Conservation (phyloP, 805 yeast genomes). For the Starmerella riodocensis region DNA sequence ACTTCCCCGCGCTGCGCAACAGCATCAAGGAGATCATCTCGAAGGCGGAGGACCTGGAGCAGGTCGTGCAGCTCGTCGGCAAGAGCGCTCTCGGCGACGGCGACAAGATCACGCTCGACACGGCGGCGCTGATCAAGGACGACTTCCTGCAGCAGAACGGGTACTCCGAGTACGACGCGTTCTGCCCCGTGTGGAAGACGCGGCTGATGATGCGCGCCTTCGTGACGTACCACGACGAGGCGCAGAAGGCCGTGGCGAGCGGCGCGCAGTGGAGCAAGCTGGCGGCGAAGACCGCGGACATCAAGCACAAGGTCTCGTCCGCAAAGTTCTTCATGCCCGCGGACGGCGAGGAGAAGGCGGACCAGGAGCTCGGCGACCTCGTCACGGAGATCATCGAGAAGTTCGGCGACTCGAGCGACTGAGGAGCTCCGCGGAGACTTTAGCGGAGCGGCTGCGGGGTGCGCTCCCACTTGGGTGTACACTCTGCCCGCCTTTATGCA, state of each 20-base stretch:
- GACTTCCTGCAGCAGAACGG: constrained; percentile 99
- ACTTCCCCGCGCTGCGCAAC: constrained; percentile 79
- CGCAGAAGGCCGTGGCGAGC: constrained; percentile 87
- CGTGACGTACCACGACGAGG: constrained; percentile 84
- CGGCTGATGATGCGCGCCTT: constrained; percentile 95
- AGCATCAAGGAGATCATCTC: constrained; percentile 88
- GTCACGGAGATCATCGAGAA: constrained; percentile 67
- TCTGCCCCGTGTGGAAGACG: constrained; percentile 99
- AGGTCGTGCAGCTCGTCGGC: constrained; percentile 98
- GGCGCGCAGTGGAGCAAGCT: constrained; percentile 94
- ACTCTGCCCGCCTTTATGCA: too few species aligned
- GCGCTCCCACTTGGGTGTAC: too few species aligned
- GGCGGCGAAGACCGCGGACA: constrained; percentile 76
- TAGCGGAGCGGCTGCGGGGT: too few species aligned
- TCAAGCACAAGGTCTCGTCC: constrained; percentile 85
- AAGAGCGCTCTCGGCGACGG: constrained; percentile 93
- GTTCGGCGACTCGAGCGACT: constrained; percentile 92
- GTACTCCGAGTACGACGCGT: constrained; percentile 93
- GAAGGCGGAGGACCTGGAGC: constrained; percentile 96
- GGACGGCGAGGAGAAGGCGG: constrained; percentile 69
- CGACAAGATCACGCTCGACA: constrained; percentile 93
- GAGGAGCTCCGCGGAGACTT: too few species aligned
- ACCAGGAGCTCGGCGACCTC: constrained; percentile 64
- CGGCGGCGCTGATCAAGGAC: constrained; percentile 80
- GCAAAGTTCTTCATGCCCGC: constrained; percentile 94